Percentiles rank a stretch among this genome's conserved stretches.
Conservation (phyloP, 257 asterid species). For the Misopates orontium region DNA sequence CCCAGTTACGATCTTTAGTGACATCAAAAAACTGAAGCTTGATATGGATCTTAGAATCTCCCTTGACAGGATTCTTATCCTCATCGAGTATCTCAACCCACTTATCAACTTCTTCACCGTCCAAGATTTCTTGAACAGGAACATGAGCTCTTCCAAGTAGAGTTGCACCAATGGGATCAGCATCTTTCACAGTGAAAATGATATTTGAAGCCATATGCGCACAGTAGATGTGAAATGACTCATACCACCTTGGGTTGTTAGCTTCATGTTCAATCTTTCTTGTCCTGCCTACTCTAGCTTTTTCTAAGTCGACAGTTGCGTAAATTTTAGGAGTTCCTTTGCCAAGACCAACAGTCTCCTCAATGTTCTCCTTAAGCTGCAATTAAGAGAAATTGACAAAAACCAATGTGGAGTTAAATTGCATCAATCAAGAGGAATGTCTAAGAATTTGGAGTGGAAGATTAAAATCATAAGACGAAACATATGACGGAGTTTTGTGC, state of each 20-base stretch:
- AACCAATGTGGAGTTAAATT: conserved; percentile 16
- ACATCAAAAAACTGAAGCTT: conserved; percentile 80
- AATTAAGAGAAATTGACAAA: conserved; percentile 27
- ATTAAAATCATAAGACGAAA: neutral
- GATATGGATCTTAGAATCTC: conserved; percentile 83
- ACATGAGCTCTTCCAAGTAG: conserved; percentile 87
- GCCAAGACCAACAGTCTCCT: conserved; percentile 83
- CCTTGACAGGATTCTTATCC: conserved; percentile 63
- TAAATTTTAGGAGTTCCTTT: conserved; percentile 76
- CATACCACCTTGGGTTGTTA: conserved; percentile 72
- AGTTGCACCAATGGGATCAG: conserved; percentile 90
- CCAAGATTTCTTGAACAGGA: conserved; percentile 69
- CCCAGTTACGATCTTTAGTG: conserved; percentile 75
- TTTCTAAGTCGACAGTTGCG: conserved; percentile 79
- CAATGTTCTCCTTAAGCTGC: conserved; percentile 59
- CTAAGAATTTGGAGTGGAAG: neutral
- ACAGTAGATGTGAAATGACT: conserved; percentile 88
- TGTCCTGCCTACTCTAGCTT: conserved; percentile 89
- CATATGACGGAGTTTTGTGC: neutral
- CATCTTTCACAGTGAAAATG: conserved; percentile 84
- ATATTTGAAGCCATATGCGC: conserved; percentile 73
- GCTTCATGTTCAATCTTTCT: conserved; percentile 67
- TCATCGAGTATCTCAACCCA: conserved; percentile 82
- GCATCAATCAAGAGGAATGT: neutral
- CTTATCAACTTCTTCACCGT: conserved; percentile 78